Evolutionary conservation across 2,329 filamentous ascomycete species (phyloP).

Genomic region (Aspergillus floridensis): DNA sequence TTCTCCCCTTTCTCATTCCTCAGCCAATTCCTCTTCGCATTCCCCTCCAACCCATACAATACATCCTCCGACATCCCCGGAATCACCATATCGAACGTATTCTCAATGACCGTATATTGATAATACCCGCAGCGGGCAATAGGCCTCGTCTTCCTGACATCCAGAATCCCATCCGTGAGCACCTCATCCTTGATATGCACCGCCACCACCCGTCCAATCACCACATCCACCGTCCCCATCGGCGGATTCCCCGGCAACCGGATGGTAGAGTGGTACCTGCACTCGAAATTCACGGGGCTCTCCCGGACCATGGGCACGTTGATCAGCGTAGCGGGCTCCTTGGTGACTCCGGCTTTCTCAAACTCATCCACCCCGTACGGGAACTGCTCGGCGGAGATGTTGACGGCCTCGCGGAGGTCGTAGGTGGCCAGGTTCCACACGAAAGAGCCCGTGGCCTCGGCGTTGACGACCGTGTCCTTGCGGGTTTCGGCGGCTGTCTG

Average conservation of each 20-base stretch:
- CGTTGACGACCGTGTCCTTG: conserved; percentile 60
- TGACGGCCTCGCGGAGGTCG: conserved; percentile 55
- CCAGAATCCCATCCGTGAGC: conserved; percentile 55
- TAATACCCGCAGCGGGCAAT: conserved; percentile 62
- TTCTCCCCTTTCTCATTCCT: not conserved
- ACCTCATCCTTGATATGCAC: conserved; percentile 58
- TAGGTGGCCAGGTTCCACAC: conserved; percentile 61
- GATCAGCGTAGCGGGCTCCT: conserved; percentile 43
- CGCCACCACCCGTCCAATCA: conserved; percentile 57
- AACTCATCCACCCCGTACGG: conserved; percentile 56
- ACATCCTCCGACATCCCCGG: conserved; percentile 38
- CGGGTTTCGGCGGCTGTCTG: conserved; percentile 47
- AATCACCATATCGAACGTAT: conserved; percentile 60
- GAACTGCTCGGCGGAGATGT: conserved; percentile 53
- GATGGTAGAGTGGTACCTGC: conserved; percentile 55
- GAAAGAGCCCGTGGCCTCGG: conserved; percentile 55
- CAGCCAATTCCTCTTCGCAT: conserved; percentile 23
- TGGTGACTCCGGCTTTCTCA: conserved; percentile 48
- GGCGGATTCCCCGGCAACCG: conserved; percentile 56
- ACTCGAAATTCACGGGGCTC: conserved; percentile 60
- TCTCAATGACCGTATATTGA: conserved; percentile 55
- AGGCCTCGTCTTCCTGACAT: conserved; percentile 56
- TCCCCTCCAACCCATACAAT: conserved; percentile 42
- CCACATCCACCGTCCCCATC: conserved; percentile 57
- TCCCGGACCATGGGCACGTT: conserved; percentile 52